Conservation (phyloP, 1,284 basidiomycete genomes). For the Heterobasidion parviporum region DNA sequence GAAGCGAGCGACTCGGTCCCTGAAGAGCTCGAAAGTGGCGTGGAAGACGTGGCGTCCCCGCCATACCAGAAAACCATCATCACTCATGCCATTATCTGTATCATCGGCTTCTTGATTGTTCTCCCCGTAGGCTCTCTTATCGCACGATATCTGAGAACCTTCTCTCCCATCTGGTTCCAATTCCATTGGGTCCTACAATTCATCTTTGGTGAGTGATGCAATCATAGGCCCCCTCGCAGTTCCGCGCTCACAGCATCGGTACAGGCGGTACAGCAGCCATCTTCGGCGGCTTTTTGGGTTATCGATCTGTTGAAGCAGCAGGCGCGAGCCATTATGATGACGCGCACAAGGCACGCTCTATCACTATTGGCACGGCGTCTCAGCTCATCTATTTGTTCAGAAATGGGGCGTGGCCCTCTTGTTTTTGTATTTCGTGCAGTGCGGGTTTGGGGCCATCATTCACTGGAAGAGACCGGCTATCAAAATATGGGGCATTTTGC, state of each 20-base stretch:
- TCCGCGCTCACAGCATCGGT: background rate
- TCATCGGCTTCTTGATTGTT: background rate
- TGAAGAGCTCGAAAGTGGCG: background rate
- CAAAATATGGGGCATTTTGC: background rate
- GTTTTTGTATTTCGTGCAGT: background rate
- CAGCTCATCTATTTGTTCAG: background rate
- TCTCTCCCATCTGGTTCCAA: background rate
- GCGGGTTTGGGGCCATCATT: background rate
- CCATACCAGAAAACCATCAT: background rate
- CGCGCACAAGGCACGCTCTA: background rate
- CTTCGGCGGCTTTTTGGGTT: background rate
- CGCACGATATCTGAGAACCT: background rate
- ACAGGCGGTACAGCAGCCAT: background rate
- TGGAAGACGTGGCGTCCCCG: background rate
- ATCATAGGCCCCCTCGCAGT: background rate
- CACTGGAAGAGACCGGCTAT: background rate
- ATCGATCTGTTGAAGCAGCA: background rate
- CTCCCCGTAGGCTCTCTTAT: background rate
- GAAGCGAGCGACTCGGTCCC: background rate
- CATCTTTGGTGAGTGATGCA: background rate
- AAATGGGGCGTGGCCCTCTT: background rate
- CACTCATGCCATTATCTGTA: background rate
- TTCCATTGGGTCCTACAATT: background rate
- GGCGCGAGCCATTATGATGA: background rate
- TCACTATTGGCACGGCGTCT: background rate